A percentile compares a stretch with the other conserved stretches of the same genome.
Conservation (phyloP, 1,284 basidiomycete genomes). For the Omphalotus olearius region DNA sequence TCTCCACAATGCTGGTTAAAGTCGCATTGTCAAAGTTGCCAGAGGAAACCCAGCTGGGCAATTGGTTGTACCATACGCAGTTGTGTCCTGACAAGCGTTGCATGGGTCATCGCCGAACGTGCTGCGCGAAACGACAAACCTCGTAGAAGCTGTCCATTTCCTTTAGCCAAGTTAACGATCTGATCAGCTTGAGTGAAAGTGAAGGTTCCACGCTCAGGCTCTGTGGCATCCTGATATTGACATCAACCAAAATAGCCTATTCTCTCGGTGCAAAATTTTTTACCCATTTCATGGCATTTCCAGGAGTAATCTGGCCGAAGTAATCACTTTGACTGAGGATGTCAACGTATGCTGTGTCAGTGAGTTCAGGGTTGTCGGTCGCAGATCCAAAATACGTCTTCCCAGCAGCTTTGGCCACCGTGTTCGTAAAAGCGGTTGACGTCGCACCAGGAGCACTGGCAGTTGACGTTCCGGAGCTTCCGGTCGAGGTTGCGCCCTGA, state of each 20-base stretch:
- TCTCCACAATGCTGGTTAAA: slow-evolving; percentile 39
- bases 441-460: slow-evolving; percentile 10
- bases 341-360: slow-evolving; percentile 39
- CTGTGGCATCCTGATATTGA: slow-evolving; percentile 41
- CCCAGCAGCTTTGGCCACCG: slow-evolving; percentile 41
- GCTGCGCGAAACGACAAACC: slow-evolving; percentile 20
- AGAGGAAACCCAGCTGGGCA: slow-evolving; percentile 46
- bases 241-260: neutral
- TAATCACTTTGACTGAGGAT: slow-evolving; percentile 36
- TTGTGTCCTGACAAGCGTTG: slow-evolving; percentile 33
- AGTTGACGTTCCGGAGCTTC: slow-evolving; percentile 20
- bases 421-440: slow-evolving; percentile 19
- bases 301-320: slow-evolving; percentile 50
- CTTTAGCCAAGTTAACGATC: slow-evolving; percentile 42
- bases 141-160: slow-evolving; percentile 37
- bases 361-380: slow-evolving; percentile 54
- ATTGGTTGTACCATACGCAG: slow-evolving; percentile 54
- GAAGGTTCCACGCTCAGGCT: slow-evolving; percentile 44
- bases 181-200: slow-evolving; percentile 42
- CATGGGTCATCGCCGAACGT: neutral
- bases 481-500: slow-evolving; percentile 12
- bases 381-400: slow-evolving; percentile 59
- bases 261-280: slow-evolving; percentile 5
- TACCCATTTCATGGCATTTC: slow-evolving; percentile 57
- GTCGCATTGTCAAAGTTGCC: slow-evolving; percentile 39